Conservation (phyloP, 805 yeast genomes). For the Barnettozyma pratensis region DNA sequence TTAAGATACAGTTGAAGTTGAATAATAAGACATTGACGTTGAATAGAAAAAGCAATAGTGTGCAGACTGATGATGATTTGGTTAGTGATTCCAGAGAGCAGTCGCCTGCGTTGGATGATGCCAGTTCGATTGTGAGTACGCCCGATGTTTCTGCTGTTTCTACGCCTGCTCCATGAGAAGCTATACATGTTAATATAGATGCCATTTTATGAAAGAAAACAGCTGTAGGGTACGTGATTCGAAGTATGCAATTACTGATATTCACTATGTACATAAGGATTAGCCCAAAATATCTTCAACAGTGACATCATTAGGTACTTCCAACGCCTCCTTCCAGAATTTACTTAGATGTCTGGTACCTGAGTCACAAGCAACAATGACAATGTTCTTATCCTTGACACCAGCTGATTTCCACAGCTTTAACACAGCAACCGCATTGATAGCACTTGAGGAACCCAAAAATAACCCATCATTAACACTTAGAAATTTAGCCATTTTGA, state of each 20-base stretch:
- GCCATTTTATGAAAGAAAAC: background rate
- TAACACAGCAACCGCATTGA: slow-evolving; percentile 87
- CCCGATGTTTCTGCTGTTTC: slow-evolving; percentile 19
- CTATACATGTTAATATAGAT: background rate
- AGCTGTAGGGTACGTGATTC: no score
- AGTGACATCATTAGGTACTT: slow-evolving; percentile 27
- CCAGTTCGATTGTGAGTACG: slow-evolving; percentile 16
- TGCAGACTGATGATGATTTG: background rate
- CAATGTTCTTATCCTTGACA: slow-evolving; percentile 60
- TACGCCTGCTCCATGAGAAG: slow-evolving; percentile 8
- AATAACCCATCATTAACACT: slow-evolving; percentile 85
- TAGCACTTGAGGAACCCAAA: slow-evolving; percentile 90
- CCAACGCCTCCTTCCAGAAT: slow-evolving; percentile 75
- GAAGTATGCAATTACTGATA: no score
- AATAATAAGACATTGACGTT: slow-evolving; percentile 14
- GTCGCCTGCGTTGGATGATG: slow-evolving; percentile 19
- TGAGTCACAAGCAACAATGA: slow-evolving; percentile 87
- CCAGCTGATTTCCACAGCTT: slow-evolving; percentile 41
- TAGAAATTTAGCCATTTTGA: slow-evolving; percentile 81
- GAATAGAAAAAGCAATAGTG: background rate
- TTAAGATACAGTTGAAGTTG: slow-evolving; percentile 20
- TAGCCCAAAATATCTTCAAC: slow-evolving; percentile 29
- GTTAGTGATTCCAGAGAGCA: slow-evolving; percentile 19
- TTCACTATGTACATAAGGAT: no score
- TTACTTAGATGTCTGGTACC: slow-evolving; percentile 88